These are phyloP conservation scores for Paramecium caudatum DNA, from an alignment of 73 alveolate species.

Conservation along the genomic window DNA sequence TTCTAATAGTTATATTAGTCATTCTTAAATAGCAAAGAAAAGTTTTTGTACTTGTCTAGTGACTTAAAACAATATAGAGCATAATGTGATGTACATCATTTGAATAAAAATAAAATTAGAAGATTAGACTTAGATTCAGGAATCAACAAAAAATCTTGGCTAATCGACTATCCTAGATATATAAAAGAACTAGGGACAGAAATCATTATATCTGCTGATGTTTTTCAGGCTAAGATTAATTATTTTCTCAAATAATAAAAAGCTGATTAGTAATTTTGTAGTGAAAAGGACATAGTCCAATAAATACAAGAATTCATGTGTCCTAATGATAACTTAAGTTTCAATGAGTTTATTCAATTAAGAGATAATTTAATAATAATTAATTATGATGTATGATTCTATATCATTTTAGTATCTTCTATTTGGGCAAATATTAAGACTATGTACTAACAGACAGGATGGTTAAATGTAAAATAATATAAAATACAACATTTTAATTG, in stretches of 20 bases:
- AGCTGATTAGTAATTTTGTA: not conserved
- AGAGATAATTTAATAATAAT: constrained; percentile 43
- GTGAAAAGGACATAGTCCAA: not conserved
- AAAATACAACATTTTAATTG: constrained; percentile 9
- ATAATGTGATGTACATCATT: not conserved
- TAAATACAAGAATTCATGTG: not conserved
- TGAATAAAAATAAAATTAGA: not conserved
- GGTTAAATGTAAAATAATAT: constrained; percentile 22
- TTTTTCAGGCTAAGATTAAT: constrained; percentile 18
- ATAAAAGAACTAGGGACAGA: too few relatives aligned
- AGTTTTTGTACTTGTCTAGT: not conserved
- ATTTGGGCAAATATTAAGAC: constrained; percentile 2
- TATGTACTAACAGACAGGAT: not conserved
- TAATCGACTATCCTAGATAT: not conserved
- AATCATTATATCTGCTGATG: not conserved
- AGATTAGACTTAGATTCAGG: constrained; percentile 9
- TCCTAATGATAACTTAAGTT: constrained; percentile 21
- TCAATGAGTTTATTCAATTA: constrained; percentile 49
- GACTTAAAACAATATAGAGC: constrained; percentile 24
- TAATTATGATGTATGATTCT: constrained; percentile 34
- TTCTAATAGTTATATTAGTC: not conserved
- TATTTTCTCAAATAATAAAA: constrained; percentile 16
- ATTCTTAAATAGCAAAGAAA: not conserved
- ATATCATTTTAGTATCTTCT: constrained; percentile 30
- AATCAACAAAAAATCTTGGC: not conserved